phyloP scores from a whole-genome alignment of 129 eudicot species.

The Daucus carota region DH1_v3.0 NC_030384.2:50047501-50048000 shows the following conservation, averaged over 20 bases:
- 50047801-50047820: background rate
- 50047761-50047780: background rate
- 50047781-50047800: background rate
- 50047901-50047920: constrained; percentile 66
- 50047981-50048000: constrained; percentile 65
- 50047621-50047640: background rate
- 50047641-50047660: background rate
- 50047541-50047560: background rate
- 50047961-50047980: constrained; percentile 79
- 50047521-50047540: background rate
- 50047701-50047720: background rate
- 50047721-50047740: background rate
- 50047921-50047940: constrained; percentile 77
- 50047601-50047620: background rate
- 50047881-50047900: constrained; percentile 68
- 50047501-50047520: too few species aligned
- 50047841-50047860: background rate
- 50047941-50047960: constrained; percentile 77
- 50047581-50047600: background rate
- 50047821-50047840: background rate
- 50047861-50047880: constrained; percentile 40
- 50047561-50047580: background rate
- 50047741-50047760: background rate
- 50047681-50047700: background rate
- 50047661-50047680: background rate